These are phyloP conservation scores for Saccharomycopsis synnaedendra DNA, from an alignment of 805 yeast species.

Conservation along the genomic window DNA sequence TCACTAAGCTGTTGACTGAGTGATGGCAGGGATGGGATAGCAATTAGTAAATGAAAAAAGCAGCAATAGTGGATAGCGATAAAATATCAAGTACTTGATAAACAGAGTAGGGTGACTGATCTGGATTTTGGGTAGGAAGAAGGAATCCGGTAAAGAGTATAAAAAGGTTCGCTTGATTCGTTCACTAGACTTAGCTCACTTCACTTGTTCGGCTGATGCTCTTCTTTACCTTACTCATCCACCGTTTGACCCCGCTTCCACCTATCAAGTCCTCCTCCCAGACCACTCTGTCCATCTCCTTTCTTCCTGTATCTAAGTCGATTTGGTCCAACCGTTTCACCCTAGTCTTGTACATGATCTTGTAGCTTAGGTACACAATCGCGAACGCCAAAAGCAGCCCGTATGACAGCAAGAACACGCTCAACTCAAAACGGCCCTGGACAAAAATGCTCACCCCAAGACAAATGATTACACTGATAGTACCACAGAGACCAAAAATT, in stretches of 20 bases:
- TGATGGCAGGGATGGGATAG: too few species aligned
- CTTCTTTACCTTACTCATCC: too few species aligned
- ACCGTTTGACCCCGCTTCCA: too few species aligned
- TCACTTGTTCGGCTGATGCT: too few species aligned
- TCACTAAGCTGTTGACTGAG: too few species aligned
- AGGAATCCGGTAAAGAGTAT: too few species aligned
- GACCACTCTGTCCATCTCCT: conserved; percentile 68
- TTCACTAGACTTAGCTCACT: conserved; percentile 18
- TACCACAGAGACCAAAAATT: conserved; percentile 46
- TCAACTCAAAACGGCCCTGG: conserved; percentile 42
- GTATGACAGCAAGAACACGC: conserved; percentile 53
- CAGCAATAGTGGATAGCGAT: too few species aligned
- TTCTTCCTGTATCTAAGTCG: conserved; percentile 74
- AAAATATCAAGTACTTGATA: too few species aligned
- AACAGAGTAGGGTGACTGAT: too few species aligned
- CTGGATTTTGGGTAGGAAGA: too few species aligned
- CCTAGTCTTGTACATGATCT: conserved; percentile 46
- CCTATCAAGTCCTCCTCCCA: conserved; percentile 38
- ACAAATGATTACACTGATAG: conserved; percentile 36
- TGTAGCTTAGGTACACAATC: conserved; percentile 41
- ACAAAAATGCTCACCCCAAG: conserved; percentile 57
- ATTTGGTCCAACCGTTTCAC: conserved; percentile 59
- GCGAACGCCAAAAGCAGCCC: conserved; percentile 45
- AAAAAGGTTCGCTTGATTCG: background rate
- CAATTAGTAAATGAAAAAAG: too few species aligned